These are phyloP conservation scores for Eucalyptus curtisii DNA, from an alignment of 345 rosid species.

Conservation along the genomic window DNA sequence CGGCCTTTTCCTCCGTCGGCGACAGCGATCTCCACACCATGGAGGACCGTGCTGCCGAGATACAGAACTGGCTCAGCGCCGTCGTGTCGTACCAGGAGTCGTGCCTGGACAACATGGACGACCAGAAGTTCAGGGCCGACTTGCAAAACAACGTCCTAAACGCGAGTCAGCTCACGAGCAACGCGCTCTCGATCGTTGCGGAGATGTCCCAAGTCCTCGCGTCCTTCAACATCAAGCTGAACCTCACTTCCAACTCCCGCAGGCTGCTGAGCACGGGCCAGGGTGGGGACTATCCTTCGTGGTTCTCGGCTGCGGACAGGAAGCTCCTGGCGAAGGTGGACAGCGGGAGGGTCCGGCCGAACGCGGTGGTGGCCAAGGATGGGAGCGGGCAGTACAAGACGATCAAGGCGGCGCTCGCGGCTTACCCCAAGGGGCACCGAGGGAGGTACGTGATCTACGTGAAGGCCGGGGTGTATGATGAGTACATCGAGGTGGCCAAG, in stretches of 20 bases:
- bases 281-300: slow-evolving; percentile 29
- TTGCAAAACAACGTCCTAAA: slow-evolving; percentile 9
- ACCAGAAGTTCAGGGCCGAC: slow-evolving; percentile 1
- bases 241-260: slow-evolving; percentile 8
- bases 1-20: slow-evolving; percentile 5
- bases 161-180: slow-evolving; percentile 27
- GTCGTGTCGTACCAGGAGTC: slow-evolving; percentile 43
- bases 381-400: slow-evolving; percentile 63
- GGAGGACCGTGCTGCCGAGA: background rate
- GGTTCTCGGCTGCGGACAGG: slow-evolving; percentile 55
- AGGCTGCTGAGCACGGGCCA: slow-evolving; percentile 17
- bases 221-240: slow-evolving; percentile 8
- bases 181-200: slow-evolving; percentile 41
- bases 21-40: background rate
- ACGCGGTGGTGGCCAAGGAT: slow-evolving; percentile 64
- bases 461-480: slow-evolving; percentile 40
- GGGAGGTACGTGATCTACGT: slow-evolving; percentile 30
- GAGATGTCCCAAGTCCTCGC: slow-evolving; percentile 20
- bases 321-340: slow-evolving; percentile 29
- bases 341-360: slow-evolving; percentile 12
- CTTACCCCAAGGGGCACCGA: slow-evolving; percentile 12
- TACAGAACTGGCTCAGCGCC: slow-evolving; percentile 41
- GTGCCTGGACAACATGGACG: slow-evolving; percentile 43
- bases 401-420: slow-evolving; percentile 36
- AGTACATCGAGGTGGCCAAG: slow-evolving; percentile 12